These are phyloP conservation scores for Strigomonas culicis DNA, from an alignment of 208 protist species.

Conservation along the genomic window DNA sequence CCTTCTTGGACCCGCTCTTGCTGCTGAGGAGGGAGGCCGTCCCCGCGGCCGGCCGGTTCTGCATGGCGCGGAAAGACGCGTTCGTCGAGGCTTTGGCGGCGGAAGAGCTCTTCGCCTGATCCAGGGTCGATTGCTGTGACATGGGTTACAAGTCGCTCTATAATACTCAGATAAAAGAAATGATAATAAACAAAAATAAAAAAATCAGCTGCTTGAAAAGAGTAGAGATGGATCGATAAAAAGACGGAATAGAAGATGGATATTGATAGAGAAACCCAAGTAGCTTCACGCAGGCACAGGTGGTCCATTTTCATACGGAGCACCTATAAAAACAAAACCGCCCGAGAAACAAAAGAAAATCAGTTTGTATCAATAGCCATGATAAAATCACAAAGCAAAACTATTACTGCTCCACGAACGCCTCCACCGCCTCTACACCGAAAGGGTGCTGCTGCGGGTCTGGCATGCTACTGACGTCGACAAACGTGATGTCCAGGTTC, in stretches of 20 bases:
- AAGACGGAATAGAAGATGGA: background rate
- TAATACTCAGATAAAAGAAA: no score
- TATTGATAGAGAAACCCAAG: background rate
- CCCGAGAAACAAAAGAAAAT: background rate
- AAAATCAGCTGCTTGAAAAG: conserved; percentile 4
- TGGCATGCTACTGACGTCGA: conserved; percentile 62
- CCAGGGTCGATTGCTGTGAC: no score
- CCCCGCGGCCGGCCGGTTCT: background rate
- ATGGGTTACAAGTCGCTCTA: no score
- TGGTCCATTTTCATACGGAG: no score
- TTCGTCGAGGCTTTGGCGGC: no score
- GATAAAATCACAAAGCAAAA: background rate
- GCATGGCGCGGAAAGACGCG: no score
- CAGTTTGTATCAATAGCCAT: background rate
- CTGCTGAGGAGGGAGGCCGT: conserved; percentile 3
- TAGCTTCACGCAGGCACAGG: background rate
- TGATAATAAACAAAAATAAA: conserved; percentile 9
- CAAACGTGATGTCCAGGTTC: conserved; percentile 44
- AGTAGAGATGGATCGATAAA: background rate
- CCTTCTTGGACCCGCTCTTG: background rate
- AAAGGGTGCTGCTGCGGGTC: conserved; percentile 31
- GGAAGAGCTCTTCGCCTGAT: no score
- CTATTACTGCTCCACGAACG: conserved; percentile 30
- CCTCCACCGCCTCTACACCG: conserved; percentile 30
- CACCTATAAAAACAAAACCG: background rate